Evolutionary conservation across 371 early-diverging fungal genomes (phyloP), one percentile per base, ranked within the genome.

Genomic region (Lichtheimia corymbifera): DNA sequence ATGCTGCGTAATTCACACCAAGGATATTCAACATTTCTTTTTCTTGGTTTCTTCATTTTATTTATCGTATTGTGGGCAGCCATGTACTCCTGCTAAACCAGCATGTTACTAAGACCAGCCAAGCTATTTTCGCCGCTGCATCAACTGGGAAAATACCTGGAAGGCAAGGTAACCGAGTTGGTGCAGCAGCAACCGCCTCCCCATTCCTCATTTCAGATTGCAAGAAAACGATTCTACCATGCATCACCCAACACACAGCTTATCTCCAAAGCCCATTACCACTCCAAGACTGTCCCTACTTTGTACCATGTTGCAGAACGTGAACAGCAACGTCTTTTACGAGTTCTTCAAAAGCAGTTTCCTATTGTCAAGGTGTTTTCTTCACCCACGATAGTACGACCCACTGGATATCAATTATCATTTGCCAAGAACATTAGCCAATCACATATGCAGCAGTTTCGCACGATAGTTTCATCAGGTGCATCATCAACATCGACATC

Each of bases 101-200:
- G 22, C 47, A 57, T 51, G 28, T 53, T 66, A 51, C 25, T 68
- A 59, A 51, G 68, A 17, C 68, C 68, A 17, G 64, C 61, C 49
- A 68, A 68, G 56, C 28, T 68, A 54, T 64, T 68, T 51, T 30
- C 59, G 27, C 44, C 64, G 47, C 50, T 68, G 55, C 61, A 61
- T 51, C 68, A 68, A 56, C 58, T 68, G 12, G 58, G 68, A 25
- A 58, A 64, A 25, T 68, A 59, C 55, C 59, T 67, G 15, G 60
- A 67, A 49, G 27, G 35, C 45, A 63, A 61, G 53, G 61, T 68
- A 6, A 43, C 68, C 54, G 68, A 68, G 61, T 50, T 68, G 59
- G 58, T 68, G 58, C 61, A 58, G 30, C 66, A 65, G 28, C 66
- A 61, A 14, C 62, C 57, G n/a, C 17, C 58, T 2, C 25, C 35